A percentile compares a stretch with the other conserved stretches of the same genome.
phyloP scores from a whole-genome alignment of 2,329 filamentous ascomycete genomes.

The Akanthomyces muscarius region DNA sequence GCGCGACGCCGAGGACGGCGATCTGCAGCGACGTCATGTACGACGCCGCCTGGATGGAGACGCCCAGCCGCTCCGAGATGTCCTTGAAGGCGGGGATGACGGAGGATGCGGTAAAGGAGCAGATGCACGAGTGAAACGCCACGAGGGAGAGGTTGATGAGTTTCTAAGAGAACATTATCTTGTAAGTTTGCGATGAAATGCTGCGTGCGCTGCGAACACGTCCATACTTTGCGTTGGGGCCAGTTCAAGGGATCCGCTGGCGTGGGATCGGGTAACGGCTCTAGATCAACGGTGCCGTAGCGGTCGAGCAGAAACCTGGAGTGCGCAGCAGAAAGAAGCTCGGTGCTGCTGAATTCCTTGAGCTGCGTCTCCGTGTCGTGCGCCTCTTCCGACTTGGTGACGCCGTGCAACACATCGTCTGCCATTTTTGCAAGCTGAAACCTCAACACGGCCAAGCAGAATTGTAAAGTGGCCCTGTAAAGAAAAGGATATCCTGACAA shows the following conservation, averaged over 20 bases:
- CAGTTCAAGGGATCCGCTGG: conserved; percentile 9
- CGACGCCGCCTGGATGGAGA: conserved; percentile 6
- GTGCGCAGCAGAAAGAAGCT: background rate
- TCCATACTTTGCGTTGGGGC: conserved; percentile 2
- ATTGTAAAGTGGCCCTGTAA: background rate
- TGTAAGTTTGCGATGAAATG: background rate
- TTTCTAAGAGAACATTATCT: background rate
- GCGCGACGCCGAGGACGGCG: background rate
- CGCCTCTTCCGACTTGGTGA: background rate
- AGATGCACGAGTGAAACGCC: background rate
- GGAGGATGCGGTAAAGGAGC: conserved; percentile 9
- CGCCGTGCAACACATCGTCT: background rate
- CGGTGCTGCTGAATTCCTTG: background rate
- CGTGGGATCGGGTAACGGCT: conserved; percentile 10
- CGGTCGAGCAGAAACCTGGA: conserved; percentile 3
- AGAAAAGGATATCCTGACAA: background rate
- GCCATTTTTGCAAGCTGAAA: background rate
- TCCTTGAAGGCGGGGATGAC: conserved; percentile 8
- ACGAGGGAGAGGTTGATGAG: conserved; percentile 7
- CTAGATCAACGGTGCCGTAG: background rate
- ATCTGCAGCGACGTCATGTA: conserved; percentile 12
- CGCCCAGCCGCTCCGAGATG: background rate
- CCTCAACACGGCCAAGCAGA: background rate
- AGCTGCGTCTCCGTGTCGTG: background rate
- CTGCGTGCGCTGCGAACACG: no score